Evolutionary conservation across 768 basidiomycete genomes (phyloP), one percentile per base, ranked within the genome.

Genomic region (Pisolithus sp.): DNA sequence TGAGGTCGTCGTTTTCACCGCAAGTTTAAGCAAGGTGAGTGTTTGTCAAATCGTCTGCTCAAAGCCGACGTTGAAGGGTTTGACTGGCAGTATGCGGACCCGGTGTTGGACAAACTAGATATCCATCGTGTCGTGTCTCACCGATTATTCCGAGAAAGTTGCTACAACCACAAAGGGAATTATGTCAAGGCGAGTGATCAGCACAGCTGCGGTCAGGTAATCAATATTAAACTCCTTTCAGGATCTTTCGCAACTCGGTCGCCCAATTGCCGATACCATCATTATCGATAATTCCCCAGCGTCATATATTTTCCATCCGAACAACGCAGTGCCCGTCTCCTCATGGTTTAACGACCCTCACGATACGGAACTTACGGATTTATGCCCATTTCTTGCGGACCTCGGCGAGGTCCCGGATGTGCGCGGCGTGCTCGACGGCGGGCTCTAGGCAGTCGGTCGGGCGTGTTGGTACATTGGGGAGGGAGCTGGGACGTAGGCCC

Each of bases 261-360:
- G 96, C 26, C 91, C 92, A 6, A 91, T 96, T 59, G 78, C 82
- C 44, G 92, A 95, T 63, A 92, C 87, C 54, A 97, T 98, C 64
- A 99, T 99, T 71, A 81, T 99, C 61, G 96, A 98, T 73, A 99
- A 98, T 69, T 98, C 95, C 24, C 96, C 96, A 15, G 96, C 96
- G 12, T 96, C 92, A 12, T 99, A 98, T 70, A 95, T 98, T 54
- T 99, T 99, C 79, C 95, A 99, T 65, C 93, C 93, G 15, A 94
- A 96, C 73, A 98, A 98, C 66, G 96, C 96, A 37, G 95, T 98
- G 5, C 96, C 96, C 12, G 94, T 99, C 54, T 97, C 95, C 40
- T 93, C 91, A 52, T 99, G 96, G 96, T 99, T 99, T 76, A 98
- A 97, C 68, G 93, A 93, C 70, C 94, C 94, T 9, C 95, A 97